These are phyloP conservation scores for Novymonas esmeraldas DNA, from an alignment of 208 protist species.

Conservation along the genomic window DNA sequence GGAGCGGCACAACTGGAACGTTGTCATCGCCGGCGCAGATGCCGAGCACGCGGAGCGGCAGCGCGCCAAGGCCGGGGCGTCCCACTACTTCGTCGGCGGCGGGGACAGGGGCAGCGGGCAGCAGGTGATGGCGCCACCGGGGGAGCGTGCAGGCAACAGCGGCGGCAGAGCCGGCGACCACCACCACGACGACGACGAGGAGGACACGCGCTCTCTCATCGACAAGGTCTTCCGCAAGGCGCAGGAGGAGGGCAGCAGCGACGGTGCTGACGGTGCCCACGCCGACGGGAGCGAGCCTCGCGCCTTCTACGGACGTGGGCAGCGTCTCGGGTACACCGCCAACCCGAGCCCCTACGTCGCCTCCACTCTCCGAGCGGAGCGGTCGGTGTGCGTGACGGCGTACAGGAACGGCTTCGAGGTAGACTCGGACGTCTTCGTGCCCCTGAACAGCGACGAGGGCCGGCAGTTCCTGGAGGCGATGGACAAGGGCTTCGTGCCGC, in stretches of 20 bases:
- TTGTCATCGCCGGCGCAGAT: slow-evolving; percentile 30
- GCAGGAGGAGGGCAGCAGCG: slow-evolving; percentile 19
- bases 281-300: slow-evolving; percentile 23
- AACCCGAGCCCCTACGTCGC: slow-evolving; percentile 70
- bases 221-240: slow-evolving; percentile 43
- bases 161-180: neutral
- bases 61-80: neutral
- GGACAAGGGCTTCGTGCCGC: slow-evolving; percentile 62
- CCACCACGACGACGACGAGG: too few relatives aligned
- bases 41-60: slow-evolving; percentile 30
- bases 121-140: slow-evolving; percentile 40
- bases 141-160: slow-evolving; percentile 9
- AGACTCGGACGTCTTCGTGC: slow-evolving; percentile 51
- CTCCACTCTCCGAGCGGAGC: slow-evolving; percentile 47
- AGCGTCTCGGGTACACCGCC: slow-evolving; percentile 77
- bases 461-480: slow-evolving; percentile 58
- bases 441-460: slow-evolving; percentile 49
- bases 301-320: slow-evolving; percentile 73
- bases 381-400: slow-evolving; percentile 51
- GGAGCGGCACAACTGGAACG: slow-evolving; percentile 43
- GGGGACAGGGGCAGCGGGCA: slow-evolving; percentile 54
- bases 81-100: slow-evolving; percentile 63
- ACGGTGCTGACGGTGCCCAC: slow-evolving; percentile 1
- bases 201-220: slow-evolving; percentile 28
- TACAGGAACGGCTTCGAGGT: slow-evolving; percentile 74